Base-by-base conservation (phyloP, 352 stramenopile species). In the Stephanocyclus meneghinianus region DNA sequence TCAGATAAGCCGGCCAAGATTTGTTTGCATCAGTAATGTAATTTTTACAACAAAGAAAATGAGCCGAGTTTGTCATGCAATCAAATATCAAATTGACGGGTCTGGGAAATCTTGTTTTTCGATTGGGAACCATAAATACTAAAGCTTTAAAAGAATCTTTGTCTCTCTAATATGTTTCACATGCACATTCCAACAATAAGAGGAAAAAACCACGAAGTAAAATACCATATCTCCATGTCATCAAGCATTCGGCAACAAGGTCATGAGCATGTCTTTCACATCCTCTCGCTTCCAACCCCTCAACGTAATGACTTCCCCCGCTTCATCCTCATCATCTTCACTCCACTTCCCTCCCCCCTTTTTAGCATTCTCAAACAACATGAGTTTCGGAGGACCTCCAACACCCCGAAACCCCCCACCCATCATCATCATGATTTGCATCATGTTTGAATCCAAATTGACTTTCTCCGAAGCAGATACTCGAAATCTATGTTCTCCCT, bases 191-290 rank as follows among this genome's bases (percentile, higher is more conserved):
- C 7, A 40, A 40, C 7, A 8, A 9, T 9, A 40, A 0, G 35
- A 40, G 35, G 35, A 40, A 40, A 4, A 40, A 8, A 40, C 35
- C 35, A 40, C 35, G 7, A 8, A 40, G 7, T 16, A 60, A 35
- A 32, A 13, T 35, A 60, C 10, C 16, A 32, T 15, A 30, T 53
- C n/a, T 66, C 2, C 10, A 16, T 35, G 13, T 9, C 37, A 40
- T 57, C 37, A 68, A 57, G 69, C 56, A 78, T 68, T 78, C 35
- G 75, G 69, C 30, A 83, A 60, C 35, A 83, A 44, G 45, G 75
- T 83, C 51, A 83, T 73, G 9, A 78, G 56, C 69, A 78, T 82
- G 66, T 82, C 75, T 32, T 74, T 83, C 15, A 83, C n/a, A 66
- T 78, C 75, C 29, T 83, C 75, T 55, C 75, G 60, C 50, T 78